These are phyloP conservation scores for Cyclotella atomus DNA, from an alignment of 108 stramenopile genomes.

Conservation along the genomic window DNA sequence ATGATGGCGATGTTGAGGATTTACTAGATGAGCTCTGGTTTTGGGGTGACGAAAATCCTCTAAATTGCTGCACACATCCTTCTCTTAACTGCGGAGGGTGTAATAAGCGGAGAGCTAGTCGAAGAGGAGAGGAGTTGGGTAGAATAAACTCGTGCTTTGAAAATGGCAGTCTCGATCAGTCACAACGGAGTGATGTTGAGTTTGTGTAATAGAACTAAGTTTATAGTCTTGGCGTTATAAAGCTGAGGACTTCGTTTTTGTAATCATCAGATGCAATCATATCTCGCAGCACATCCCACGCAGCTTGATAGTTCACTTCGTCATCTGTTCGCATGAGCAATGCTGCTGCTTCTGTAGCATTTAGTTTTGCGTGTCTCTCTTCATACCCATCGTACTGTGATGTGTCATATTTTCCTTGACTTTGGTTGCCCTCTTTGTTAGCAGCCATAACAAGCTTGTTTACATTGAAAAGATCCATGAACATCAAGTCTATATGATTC, in stretches of 20 bases:
- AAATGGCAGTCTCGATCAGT: slow-evolving; percentile 1
- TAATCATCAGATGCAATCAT: slow-evolving; percentile 73
- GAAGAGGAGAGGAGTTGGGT: slow-evolving; percentile 33
- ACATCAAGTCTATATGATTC: slow-evolving; percentile 77
- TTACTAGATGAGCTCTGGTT: slow-evolving; percentile 43
- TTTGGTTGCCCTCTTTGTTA: slow-evolving; percentile 16
- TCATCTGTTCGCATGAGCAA: slow-evolving; percentile 70
- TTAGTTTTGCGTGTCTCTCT: slow-evolving; percentile 25
- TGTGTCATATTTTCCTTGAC: slow-evolving; percentile 56
- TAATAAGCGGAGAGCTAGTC: not conserved
- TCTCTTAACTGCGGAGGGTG: slow-evolving; percentile 15
- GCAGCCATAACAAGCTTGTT: slow-evolving; percentile 47
- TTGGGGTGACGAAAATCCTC: slow-evolving; percentile 43
- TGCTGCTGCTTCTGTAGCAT: slow-evolving; percentile 57
- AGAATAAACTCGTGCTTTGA: slow-evolving; percentile 54
- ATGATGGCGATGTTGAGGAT: slow-evolving; percentile 43
- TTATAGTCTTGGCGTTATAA: not conserved
- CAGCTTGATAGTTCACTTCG: slow-evolving; percentile 65
- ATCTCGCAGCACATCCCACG: slow-evolving; percentile 70
- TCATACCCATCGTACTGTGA: slow-evolving; percentile 64
- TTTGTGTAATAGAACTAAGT: not conserved
- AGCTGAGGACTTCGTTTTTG: slow-evolving; percentile 49
- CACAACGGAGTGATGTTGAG: not conserved
- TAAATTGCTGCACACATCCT: slow-evolving; percentile 3
- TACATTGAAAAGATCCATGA: slow-evolving; percentile 77